These are phyloP conservation scores for Cladorrhinum sp. DNA, from an alignment of 2,329 filamentous ascomycete genomes.

Conservation along the genomic window DNA sequence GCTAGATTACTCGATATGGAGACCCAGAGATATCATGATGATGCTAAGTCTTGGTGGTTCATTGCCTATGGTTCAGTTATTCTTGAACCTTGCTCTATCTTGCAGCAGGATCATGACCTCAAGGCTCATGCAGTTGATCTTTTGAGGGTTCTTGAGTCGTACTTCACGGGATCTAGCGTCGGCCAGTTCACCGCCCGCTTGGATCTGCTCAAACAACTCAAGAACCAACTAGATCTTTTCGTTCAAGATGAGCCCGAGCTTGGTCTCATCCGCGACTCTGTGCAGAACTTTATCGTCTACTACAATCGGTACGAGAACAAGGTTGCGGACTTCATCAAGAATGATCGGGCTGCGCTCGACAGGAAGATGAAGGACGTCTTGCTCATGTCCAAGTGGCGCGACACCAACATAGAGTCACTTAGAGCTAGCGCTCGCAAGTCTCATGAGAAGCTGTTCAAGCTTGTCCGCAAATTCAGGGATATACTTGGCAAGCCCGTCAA, in stretches of 20 bases:
- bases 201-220: slow-evolving; percentile 62
- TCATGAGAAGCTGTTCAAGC: slow-evolving; percentile 86
- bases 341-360: slow-evolving; percentile 73
- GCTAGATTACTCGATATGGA: slow-evolving; percentile 84
- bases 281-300: slow-evolving; percentile 74
- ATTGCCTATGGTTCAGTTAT: slow-evolving; percentile 89
- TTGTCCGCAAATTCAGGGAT: slow-evolving; percentile 84
- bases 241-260: slow-evolving; percentile 57
- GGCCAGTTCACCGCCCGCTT: slow-evolving; percentile 78
- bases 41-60: slow-evolving; percentile 93
- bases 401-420: slow-evolving; percentile 88
- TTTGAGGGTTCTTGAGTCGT: slow-evolving; percentile 72
- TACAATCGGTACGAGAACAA: slow-evolving; percentile 68
- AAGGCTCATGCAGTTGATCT: slow-evolving; percentile 64
- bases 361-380: slow-evolving; percentile 93
- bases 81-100: slow-evolving; percentile 66
- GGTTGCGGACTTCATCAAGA: slow-evolving; percentile 62
- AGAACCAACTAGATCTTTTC: slow-evolving; percentile 64
- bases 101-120: slow-evolving; percentile 57
- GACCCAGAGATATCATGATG: slow-evolving; percentile 67
- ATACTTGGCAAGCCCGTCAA: slow-evolving; percentile 75
- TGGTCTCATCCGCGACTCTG: slow-evolving; percentile 56
- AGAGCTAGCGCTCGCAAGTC: slow-evolving; percentile 86
- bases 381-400: slow-evolving; percentile 93
- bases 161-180: slow-evolving; percentile 73